Conservation (phyloP, 805 yeast genomes). For the Ogataea nakhonphanomensis region DNA sequence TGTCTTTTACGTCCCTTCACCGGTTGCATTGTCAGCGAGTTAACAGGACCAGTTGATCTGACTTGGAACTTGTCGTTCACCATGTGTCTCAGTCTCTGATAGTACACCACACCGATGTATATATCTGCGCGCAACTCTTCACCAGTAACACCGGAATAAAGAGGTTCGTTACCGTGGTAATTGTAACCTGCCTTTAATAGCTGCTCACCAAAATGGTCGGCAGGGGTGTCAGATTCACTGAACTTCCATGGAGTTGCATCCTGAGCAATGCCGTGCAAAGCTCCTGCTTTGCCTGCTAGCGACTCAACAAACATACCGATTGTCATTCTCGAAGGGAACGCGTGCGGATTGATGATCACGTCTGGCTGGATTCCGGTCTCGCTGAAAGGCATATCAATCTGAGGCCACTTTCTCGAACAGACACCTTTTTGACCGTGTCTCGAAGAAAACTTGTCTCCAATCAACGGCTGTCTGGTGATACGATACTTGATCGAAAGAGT, state of each 20-base stretch:
- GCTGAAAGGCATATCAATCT: constrained; percentile 93
- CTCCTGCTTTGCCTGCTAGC: constrained; percentile 98
- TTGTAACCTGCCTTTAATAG: constrained; percentile 84
- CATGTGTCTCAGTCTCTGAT: constrained; percentile 98
- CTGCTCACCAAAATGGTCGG: constrained; percentile 96
- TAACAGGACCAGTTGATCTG: constrained; percentile 97
- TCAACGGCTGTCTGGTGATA: constrained; percentile 85
- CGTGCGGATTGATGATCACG: constrained; percentile 96
- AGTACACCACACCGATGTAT: constrained; percentile 94
- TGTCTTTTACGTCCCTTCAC: constrained; percentile 98
- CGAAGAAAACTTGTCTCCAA: constrained; percentile 97
- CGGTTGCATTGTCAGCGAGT: constrained; percentile 96
- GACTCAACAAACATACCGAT: constrained; percentile 99
- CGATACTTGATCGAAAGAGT: constrained; percentile 83
- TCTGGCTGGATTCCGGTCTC: constrained; percentile 98
- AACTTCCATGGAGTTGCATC: constrained; percentile 97
- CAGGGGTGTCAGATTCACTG: constrained; percentile 89
- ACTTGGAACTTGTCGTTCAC: constrained; percentile 99
- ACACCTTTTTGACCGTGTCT: constrained; percentile 99
- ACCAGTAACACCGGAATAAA: constrained; percentile 98
- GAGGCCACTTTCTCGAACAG: constrained; percentile 97
- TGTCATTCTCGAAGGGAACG: constrained; percentile 99
- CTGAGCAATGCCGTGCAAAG: constrained; percentile 94
- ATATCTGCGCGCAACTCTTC: constrained; percentile 96
- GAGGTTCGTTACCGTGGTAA: constrained; percentile 97